Base-by-base conservation (phyloP, 257 asterid species). In the Cynanchum wilfordii region DNA sequence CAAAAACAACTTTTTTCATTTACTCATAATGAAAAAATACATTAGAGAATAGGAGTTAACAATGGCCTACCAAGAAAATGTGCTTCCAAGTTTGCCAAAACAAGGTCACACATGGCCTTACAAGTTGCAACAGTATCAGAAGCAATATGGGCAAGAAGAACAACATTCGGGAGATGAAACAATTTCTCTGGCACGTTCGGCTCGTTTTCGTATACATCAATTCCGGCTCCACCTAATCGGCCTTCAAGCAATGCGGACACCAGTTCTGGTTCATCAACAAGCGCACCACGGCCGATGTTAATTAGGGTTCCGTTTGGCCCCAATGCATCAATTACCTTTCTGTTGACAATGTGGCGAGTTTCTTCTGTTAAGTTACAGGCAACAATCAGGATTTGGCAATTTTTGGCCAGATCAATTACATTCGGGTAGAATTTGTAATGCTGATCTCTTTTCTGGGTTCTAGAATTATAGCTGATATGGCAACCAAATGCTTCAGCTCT, bases 161-260 rank as follows among this genome's bases (percentile, higher is more conserved):
- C 92, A 7, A 86, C 92, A 70, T 86, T 91, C 44, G 86, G 86
- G 33, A 89, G 89, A 42, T 78, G 78, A 69, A 77, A 68, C 57
- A 91, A 78, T 38, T 45, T 29, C 77, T 84, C 90, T 0, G 97
- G 96, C 2, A 89, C 96, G 17, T 83, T 68, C 24, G 98, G 98
- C 68, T 92, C 98, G 58, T 83, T 87, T 65, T 92, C 95, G 36
- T 79, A 89, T 71, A 92, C 97, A 79, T 92, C 98, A 15, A 92
- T 83, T 2, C 98, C 98, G 76, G 95, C 98, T 0, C 98, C 98
- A 25, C 93, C 98, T 58, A 93, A 20, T 11, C 98, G 91, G 63
- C 97, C 93, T 81, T 93, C 95, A 58, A 82, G 86, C 19, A 93
- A 87, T 70, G 98, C 98, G 1, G 87, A 84, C 52, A 93, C 93